Evolutionary conservation across 129 eudicot genomes (phyloP), one percentile per base, ranked within the genome.

Genomic region (Rutidosis leptorrhynchoides): DNA sequence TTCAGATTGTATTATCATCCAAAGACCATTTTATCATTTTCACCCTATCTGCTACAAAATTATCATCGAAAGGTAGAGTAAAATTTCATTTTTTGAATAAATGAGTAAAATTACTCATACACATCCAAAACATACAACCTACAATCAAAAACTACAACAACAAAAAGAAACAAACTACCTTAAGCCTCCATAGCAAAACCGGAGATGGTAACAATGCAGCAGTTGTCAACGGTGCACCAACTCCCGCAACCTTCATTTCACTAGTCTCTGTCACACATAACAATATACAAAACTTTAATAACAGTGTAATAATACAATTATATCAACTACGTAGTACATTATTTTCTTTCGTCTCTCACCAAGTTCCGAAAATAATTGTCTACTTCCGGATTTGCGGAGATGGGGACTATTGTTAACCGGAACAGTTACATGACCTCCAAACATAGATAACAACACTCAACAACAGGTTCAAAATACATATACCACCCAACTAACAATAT

Each of bases 351-450:
- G 55, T 35, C 57, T 56, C 79, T 72, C 73, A 94, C 99, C 97
- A 58, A 86, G 81, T 67, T 94, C 95, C 51, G 75, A 79, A 58
- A 86, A 76, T 63, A 83, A 81, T 45, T 85, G 80, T 67, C 95
- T 84, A 79, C 99, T 94, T 62, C 97, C 95, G 35, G 99, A 94
- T 72, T 83, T 94, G 59, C 99, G 86, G 40, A 94, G 83, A 77
- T 94, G 99, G 46, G 99, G 99, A 86, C 95, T 94, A 71, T 82
- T 79, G 77, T 82, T 79, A 62, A 65, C 80, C 64, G 93, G 86
- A 71, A 40, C 62, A 73, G 84, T 76, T 72, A 74, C 88, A 72
- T 75, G 79, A 69, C 95, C 93, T 81, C 95, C 96, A 75, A 94
- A 89, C 99, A 94, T 94, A 87, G 97, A 91, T 83, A 77, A 69